Percentiles rank a stretch among this genome's conserved stretches.
Conservation (phyloP, 768 basidiomycete genomes). For the Termitomyces sp. region DNA sequence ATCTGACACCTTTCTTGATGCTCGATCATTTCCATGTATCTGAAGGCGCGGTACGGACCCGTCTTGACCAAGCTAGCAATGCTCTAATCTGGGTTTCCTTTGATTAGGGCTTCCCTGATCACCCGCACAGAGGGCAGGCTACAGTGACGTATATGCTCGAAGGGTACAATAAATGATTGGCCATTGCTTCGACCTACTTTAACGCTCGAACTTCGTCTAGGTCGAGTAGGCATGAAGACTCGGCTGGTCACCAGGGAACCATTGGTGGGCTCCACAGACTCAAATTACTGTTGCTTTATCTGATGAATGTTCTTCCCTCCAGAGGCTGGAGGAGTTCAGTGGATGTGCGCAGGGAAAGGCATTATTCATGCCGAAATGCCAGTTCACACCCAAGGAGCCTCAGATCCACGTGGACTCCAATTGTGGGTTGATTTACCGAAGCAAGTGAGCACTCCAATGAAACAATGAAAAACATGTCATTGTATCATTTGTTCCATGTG, state of each 20-base stretch:
- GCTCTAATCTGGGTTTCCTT: background rate
- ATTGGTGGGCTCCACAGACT: constrained; percentile 37
- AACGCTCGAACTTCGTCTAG: constrained; percentile 28
- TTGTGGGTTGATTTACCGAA: constrained; percentile 85
- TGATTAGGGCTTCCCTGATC: constrained; percentile 83
- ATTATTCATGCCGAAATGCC: constrained; percentile 92
- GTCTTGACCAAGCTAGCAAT: background rate
- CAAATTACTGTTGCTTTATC: background rate
- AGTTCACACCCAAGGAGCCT: constrained; percentile 57
- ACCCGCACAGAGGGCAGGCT: constrained; percentile 88
- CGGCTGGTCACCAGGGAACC: constrained; percentile 77
- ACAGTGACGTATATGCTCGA: constrained; percentile 89
- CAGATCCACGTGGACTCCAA: constrained; percentile 82
- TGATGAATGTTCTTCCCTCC: background rate
- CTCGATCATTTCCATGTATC: constrained; percentile 76
- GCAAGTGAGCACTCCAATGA: constrained; percentile 33
- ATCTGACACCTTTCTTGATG: constrained; percentile 91
- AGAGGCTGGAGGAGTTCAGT: constrained; percentile 85
- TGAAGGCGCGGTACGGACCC: constrained; percentile 56
- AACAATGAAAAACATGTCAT: constrained; percentile 12
- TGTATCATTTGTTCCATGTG: constrained; percentile 17
- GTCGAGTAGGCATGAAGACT: constrained; percentile 85
- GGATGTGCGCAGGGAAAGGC: constrained; percentile 87
- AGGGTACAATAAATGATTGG: constrained; percentile 42
- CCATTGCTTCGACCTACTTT: background rate